These are phyloP conservation scores for Ganoderma meredithae DNA, from an alignment of 1,284 basidiomycete species.

Conservation along the genomic window DNA sequence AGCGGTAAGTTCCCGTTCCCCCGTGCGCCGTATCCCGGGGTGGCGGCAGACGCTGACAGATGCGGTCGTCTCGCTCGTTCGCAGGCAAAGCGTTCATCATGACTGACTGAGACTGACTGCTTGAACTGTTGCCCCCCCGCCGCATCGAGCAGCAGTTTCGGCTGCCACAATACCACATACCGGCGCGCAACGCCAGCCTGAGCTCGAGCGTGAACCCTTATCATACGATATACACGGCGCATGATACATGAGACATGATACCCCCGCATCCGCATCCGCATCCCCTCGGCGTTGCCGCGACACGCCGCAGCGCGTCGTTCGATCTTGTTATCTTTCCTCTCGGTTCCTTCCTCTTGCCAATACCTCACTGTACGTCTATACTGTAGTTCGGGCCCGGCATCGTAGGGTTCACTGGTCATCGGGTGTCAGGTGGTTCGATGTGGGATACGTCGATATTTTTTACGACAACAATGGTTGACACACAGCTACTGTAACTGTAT, in stretches of 20 bases:
- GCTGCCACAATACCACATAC: background rate
- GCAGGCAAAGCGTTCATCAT: constrained; percentile 32
- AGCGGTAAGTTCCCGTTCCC: constrained; percentile 20
- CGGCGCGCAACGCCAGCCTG: constrained; percentile 1
- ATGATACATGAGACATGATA: constrained; percentile 1
- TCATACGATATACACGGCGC: background rate
- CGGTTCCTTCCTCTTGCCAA: background rate
- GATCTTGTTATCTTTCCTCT: background rate
- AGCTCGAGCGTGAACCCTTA: background rate
- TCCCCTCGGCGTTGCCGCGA: background rate
- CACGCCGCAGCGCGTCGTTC: background rate
- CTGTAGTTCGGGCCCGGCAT: constrained; percentile 1
- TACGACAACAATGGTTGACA: constrained; percentile 22
- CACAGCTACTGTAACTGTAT: constrained; percentile 31
- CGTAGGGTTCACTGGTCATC: background rate
- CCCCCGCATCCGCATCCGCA: background rate
- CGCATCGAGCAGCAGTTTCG: background rate
- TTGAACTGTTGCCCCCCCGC: background rate
- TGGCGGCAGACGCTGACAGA: constrained; percentile 4
- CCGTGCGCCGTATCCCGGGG: background rate
- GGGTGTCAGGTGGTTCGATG: background rate
- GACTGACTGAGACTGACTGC: constrained; percentile 26
- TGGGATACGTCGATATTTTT: constrained; percentile 19
- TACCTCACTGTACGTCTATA: background rate
- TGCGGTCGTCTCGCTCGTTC: background rate